Conservation (phyloP, 306 rosid genomes). For the Chamaecrista fasciculata region DNA sequence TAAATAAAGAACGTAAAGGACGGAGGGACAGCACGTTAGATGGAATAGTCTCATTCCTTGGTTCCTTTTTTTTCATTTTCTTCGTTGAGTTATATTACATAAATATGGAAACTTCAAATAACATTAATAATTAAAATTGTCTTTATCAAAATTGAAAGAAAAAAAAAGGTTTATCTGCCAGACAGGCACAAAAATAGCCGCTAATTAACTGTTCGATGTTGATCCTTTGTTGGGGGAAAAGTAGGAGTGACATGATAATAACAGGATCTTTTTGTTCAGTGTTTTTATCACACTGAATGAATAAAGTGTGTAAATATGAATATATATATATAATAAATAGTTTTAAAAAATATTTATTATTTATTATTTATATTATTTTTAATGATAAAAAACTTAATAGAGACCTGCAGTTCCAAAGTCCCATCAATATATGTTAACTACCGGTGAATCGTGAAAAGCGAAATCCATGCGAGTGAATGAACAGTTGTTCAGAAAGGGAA, state of each 20-base stretch:
- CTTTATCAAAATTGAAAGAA: neutral
- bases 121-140: neutral
- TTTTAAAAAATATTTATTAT: too few species aligned
- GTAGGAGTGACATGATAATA: conserved; percentile 3
- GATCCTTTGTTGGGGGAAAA: conserved; percentile 18
- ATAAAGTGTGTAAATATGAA: too few species aligned
- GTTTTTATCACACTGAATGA: too few species aligned
- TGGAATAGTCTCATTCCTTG: neutral
- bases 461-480: neutral
- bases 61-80: neutral
- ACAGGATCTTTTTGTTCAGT: too few species aligned
- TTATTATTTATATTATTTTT: too few species aligned
- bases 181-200: neutral
- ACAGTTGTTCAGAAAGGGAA: neutral
- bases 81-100: too few species aligned
- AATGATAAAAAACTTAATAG: too few species aligned
- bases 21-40: neutral
- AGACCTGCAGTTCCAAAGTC: conserved; percentile 33
- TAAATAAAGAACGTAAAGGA: neutral
- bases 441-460: neutral
- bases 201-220: neutral
- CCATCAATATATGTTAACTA: conserved; percentile 22
- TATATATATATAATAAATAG: too few species aligned
- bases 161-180: neutral
- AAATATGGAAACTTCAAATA: neutral